phyloP scores from a whole-genome alignment of 2,329 filamentous ascomycete species.

The Alternaria sp. region DNA sequence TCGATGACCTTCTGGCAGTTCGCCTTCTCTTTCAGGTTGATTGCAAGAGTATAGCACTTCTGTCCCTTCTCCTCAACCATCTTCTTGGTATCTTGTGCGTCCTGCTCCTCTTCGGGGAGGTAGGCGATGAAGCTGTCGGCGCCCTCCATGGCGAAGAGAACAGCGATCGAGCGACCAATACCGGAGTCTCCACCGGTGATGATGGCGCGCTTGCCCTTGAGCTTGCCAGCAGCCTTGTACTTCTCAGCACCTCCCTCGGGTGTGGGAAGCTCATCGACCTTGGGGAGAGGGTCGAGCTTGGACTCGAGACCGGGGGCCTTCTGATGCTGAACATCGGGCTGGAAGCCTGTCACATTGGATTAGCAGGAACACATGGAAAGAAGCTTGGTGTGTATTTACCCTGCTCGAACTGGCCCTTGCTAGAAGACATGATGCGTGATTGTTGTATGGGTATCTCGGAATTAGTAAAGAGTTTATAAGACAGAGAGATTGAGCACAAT shows the following conservation, averaged over 20 bases:
- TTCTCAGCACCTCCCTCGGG: conserved; percentile 72
- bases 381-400: conserved; percentile 25
- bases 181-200: conserved; percentile 85
- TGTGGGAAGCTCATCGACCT: conserved; percentile 72
- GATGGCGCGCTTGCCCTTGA: conserved; percentile 76
- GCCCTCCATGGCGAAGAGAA: conserved; percentile 84
- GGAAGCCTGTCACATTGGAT: conserved; percentile 52
- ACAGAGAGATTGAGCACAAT: background rate
- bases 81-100: conserved; percentile 78
- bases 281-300: conserved; percentile 67
- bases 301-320: conserved; percentile 63
- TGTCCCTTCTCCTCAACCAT: conserved; percentile 72
- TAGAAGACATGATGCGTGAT: conserved; percentile 59
- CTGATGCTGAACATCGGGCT: conserved; percentile 61
- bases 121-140: conserved; percentile 78
- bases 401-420: conserved; percentile 50
- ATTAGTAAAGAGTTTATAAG: background rate
- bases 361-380: background rate
- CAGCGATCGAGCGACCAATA: conserved; percentile 78
- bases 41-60: conserved; percentile 70
- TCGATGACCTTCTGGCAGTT: conserved; percentile 77
- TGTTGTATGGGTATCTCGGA: background rate
- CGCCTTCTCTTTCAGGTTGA: conserved; percentile 70
- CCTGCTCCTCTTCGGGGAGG: conserved; percentile 76
- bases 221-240: conserved; percentile 80